Base-by-base conservation (phyloP, 768 basidiomycete genomes). In the Naganishia onofrii region DNA sequence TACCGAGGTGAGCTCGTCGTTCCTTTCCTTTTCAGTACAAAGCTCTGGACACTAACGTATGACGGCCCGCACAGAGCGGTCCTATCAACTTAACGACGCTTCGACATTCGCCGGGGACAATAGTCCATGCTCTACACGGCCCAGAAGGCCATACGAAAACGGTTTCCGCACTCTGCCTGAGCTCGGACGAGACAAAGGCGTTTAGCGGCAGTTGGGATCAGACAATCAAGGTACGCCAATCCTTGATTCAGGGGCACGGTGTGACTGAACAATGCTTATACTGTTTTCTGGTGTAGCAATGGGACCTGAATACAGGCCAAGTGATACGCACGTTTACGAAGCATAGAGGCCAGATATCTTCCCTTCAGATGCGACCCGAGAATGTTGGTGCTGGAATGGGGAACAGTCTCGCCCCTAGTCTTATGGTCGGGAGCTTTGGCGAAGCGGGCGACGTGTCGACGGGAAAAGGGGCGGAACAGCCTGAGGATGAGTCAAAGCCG, bases 151-250 rank as follows among this genome's bases (percentile, higher is more conserved):
- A 95, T 77, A 71, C 72, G 0, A 72, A 74, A 44, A 89, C 91
- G 29, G 88, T 99, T 21, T 95, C 94, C 53, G 88, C 88, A n/a
- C 83, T 99, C 67, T 85, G 88, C 0, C 83, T 99, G 73, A 85
- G 88, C 71, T 86, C 90, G 72, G 88, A 90, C 70, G 92, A 97
- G 80, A 90, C 89, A 73, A 87, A 88, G 0, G 87, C 93, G 73
- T 88, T 93, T 75, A 94, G 92, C 77, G 93, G 91, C 6, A 89
- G 92, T 23, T 97, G 95, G 94, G 96, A 98, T 77, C 91, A 92
- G 13, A 87, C 90, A 74, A 89, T 91, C 17, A 84, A 88, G 54
- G 93, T 93, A 79, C 80, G 90, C 84, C 26, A n/a, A 54, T 23
- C 34, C 6, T 4, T 36, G 34, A 34, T 31, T 19, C 9, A 55